Base-by-base conservation (phyloP, 805 yeast genomes). In the Starmera pachycereana region DNA sequence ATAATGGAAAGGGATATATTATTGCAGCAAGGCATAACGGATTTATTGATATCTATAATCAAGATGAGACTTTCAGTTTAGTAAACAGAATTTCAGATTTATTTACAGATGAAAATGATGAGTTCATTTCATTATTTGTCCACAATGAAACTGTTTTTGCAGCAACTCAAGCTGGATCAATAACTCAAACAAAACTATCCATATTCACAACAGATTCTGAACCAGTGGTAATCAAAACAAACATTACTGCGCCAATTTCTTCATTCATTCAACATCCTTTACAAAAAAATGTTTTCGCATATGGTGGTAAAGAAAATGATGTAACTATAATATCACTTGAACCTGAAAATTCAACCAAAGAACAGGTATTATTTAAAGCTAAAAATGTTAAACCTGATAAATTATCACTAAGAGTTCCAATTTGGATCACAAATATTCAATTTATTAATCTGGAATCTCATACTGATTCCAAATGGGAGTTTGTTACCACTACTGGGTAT, bases 301-400 rank as follows among this genome's bases (percentile, higher is more conserved):
- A 66, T 51, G 97, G 97, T 30, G 98, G 97, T 27, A 76, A 85
- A 53, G 94, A 88, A 50, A 77, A 77, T 43, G 89, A 85, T 55
- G 61, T 84, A 6, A 73, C 72, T 38, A 60, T 80, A 16, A 56
- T 72, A 36, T 48, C 62, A 34, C 44, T 75, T 18, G 63, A 60
- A 37, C 56, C 56, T 2, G 41, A 48, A 5, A 58, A 53, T n/a
- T 39, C 52, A 6, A 16, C 48, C 18, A 40, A 53, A 36, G 49
- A 60, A 44, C 53, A 58, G 18, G 47, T 57, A 1, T 44, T 81
- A 5, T 89, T 82, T 70, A 68, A 72, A 47, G 95, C 82, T 3
- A 83, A 83, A 54, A 87, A 87, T 57, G 95, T 87, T n/a, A 76
- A 81, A 44, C 79, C 85, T 50, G 84, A 82, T 60, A 74, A 72